Percentiles rank a stretch among this genome's conserved stretches.
These are phyloP conservation scores for Arabidopsis arenosa DNA, from an alignment of 345 rosid genomes.

Conservation along the genomic window DNA sequence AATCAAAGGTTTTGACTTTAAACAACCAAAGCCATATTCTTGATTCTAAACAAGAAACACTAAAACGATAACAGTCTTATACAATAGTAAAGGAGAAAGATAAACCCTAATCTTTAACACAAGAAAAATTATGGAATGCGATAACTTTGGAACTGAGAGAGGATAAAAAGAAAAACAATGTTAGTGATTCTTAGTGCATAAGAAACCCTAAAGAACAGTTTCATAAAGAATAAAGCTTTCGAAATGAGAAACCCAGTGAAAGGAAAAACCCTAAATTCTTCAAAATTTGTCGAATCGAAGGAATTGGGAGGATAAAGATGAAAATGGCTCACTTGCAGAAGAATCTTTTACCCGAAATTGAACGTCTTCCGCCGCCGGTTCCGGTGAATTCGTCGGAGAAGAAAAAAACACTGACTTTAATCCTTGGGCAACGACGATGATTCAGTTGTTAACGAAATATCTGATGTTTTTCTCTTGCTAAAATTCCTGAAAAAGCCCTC, in stretches of 20 bases:
- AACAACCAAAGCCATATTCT: neutral
- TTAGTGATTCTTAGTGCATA: neutral
- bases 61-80: neutral
- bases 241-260: neutral
- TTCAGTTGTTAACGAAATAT: neutral
- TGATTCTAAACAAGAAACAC: neutral
- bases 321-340: neutral
- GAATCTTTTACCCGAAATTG: neutral
- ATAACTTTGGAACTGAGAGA: neutral
- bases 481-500: neutral
- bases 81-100: neutral
- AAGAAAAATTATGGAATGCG: neutral
- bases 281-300: neutral
- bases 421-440: neutral
- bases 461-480: neutral
- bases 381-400: neutral
- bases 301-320: neutral
- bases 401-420: neutral
- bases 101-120: neutral
- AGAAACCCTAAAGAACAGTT: neutral
- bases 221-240: constrained; percentile 2
- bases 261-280: neutral
- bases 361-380: neutral
- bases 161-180: neutral
- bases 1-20: neutral